Conservation (phyloP, 495 filamentous ascomycete genomes). For the Parathielavia hyrcaniae region DNA sequence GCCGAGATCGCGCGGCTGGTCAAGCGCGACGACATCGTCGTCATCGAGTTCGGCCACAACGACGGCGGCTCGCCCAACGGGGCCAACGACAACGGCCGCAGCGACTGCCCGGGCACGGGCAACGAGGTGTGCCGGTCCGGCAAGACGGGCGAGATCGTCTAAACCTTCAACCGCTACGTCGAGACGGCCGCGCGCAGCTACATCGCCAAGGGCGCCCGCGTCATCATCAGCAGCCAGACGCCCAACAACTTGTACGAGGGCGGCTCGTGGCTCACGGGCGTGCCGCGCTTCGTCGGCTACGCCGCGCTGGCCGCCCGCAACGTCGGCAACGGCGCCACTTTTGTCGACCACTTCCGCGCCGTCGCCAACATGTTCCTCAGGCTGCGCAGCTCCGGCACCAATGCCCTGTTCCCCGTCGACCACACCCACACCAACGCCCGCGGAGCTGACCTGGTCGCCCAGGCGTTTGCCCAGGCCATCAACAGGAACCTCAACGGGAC, state of each 20-base stretch:
- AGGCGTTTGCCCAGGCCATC: constrained; percentile 58
- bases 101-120: constrained; percentile 51
- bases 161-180: constrained; percentile 53
- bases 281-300: constrained; percentile 53
- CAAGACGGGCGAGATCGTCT: constrained; percentile 47
- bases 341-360: constrained; percentile 58
- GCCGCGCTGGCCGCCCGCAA: constrained; percentile 46
- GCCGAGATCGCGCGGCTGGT: constrained; percentile 45
- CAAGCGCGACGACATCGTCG: constrained; percentile 48
- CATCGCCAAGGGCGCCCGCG: constrained; percentile 54
- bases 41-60: constrained; percentile 63
- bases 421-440: constrained; percentile 59
- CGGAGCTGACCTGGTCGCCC: constrained; percentile 53
- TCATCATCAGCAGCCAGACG: constrained; percentile 57
- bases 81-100: constrained; percentile 54
- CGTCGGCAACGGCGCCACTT: constrained; percentile 38
- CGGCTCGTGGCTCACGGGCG: constrained; percentile 40
- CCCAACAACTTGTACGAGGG: constrained; percentile 59
- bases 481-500: constrained; percentile 39
- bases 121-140: constrained; percentile 49
- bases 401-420: constrained; percentile 51
- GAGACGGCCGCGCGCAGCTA: constrained; percentile 49
- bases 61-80: constrained; percentile 53
- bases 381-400: constrained; percentile 44
- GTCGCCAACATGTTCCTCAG: constrained; percentile 47